Percentiles rank a stretch among this genome's conserved stretches.
phyloP scores from a whole-genome alignment of 1,139 yeast species.

The Eremothecium cymbalariae region DNA sequence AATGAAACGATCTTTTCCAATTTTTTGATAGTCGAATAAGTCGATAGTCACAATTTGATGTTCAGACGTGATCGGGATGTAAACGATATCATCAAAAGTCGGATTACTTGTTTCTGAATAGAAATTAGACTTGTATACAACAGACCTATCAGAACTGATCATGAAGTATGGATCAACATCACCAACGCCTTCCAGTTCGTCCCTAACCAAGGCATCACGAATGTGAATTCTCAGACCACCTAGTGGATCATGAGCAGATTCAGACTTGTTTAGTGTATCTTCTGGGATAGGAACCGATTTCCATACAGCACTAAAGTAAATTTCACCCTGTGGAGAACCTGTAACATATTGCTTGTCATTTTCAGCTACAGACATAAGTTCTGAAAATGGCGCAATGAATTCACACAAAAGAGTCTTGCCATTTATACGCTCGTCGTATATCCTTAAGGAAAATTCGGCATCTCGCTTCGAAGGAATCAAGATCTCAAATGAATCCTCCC shows the following conservation, averaged over 20 bases:
- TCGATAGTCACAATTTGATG: slow-evolving; percentile 52
- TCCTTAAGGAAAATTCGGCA: slow-evolving; percentile 45
- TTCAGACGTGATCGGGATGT: slow-evolving; percentile 54
- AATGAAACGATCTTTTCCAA: slow-evolving; percentile 53
- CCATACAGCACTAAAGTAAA: slow-evolving; percentile 48
- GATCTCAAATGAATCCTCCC: slow-evolving; percentile 56
- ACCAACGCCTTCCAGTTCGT: slow-evolving; percentile 52
- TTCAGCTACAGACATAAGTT: slow-evolving; percentile 48
- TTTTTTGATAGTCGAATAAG: slow-evolving; percentile 57
- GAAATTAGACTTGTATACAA: slow-evolving; percentile 47
- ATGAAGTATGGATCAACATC: slow-evolving; percentile 66
- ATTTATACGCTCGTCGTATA: slow-evolving; percentile 47
- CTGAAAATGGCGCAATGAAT: slow-evolving; percentile 45
- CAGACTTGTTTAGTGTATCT: slow-evolving; percentile 40
- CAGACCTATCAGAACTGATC: slow-evolving; percentile 48
- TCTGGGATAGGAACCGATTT: slow-evolving; percentile 54
- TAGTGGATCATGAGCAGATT: slow-evolving; percentile 40
- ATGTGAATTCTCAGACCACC: slow-evolving; percentile 59
- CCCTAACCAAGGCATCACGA: slow-evolving; percentile 37
- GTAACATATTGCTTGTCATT: slow-evolving; percentile 43
- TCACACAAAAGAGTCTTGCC: slow-evolving; percentile 36
- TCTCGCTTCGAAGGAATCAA: slow-evolving; percentile 52
- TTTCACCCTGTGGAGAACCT: slow-evolving; percentile 43
- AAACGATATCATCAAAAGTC: slow-evolving; percentile 48
- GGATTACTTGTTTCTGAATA: slow-evolving; percentile 53